These are phyloP conservation scores for Hyaloperonospora brassicae DNA, from an alignment of 352 stramenopile genomes.

Conservation along the genomic window DNA sequence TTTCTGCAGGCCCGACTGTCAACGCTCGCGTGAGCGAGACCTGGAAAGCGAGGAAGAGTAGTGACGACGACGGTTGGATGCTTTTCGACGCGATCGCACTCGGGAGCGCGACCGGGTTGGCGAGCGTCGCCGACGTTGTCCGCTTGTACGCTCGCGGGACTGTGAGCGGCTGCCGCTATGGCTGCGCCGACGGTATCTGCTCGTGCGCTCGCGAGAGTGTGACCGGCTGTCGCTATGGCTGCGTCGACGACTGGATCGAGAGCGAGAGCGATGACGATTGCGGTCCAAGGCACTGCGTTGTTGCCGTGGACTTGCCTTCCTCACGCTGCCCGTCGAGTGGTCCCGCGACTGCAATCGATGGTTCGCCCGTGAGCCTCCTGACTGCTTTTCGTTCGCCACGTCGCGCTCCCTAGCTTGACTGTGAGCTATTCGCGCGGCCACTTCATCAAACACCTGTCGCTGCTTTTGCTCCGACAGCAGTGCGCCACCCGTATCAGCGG, in stretches of 20 bases:
- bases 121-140: slow-evolving; percentile 18
- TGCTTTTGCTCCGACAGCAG: slow-evolving; percentile 22
- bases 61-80: slow-evolving; percentile 12
- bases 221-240: slow-evolving; percentile 20
- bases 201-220: slow-evolving; percentile 13
- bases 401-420: not conserved
- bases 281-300: slow-evolving; percentile 12
- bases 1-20: slow-evolving; percentile 1
- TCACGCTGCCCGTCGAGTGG: slow-evolving; percentile 6
- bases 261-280: slow-evolving; percentile 16
- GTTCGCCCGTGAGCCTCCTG: not conserved
- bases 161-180: slow-evolving; percentile 19
- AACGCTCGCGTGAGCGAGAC: slow-evolving; percentile 26
- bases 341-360: slow-evolving; percentile 10
- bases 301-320: slow-evolving; percentile 9
- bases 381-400: slow-evolving; percentile 4
- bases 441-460: slow-evolving; percentile 22
- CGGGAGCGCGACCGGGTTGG: slow-evolving; percentile 32
- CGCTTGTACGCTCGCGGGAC: slow-evolving; percentile 13
- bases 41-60: slow-evolving; percentile 25
- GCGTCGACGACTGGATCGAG: slow-evolving; percentile 13
- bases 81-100: slow-evolving; percentile 12
- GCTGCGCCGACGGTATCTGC: slow-evolving; percentile 12
- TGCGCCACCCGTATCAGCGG: slow-evolving; percentile 9
- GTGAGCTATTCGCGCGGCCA: slow-evolving; percentile 5